Evolutionary conservation across 2,329 filamentous ascomycete species (phyloP), one percentile per base, ranked within the genome.

Genomic region (Fonsecaea nubica): DNA sequence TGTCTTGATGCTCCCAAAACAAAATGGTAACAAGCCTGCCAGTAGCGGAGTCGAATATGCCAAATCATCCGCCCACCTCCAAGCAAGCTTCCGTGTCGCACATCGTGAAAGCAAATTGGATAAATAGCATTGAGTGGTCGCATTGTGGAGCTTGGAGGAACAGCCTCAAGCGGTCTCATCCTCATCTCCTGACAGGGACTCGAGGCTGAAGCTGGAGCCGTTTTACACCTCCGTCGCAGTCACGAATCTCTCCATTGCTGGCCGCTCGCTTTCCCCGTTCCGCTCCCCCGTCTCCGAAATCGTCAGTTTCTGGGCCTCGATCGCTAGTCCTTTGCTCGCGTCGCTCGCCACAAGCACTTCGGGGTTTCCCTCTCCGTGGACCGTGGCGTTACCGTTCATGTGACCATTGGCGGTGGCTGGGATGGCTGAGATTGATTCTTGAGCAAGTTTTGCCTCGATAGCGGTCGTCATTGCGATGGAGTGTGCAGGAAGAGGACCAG

Each of bases 191-290:
- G 10, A 40, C 30, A 5, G 35, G 2, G 32, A 13, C 21, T 50
- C 45, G 45, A 50, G 21, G 0, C 15, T 10, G 18, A 30, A 6
- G 45, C 45, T 50, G 18, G 18, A 13, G 21, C 32, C 15, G 35
- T 45, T 18, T 63, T 52, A 68, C 13, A 68, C 52, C 55, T 71
- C 71, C 2, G 65, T 52, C 1, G 71, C 71, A n/a, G 72, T 72
- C 10, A 73, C 70, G 48, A 71, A 72, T 32, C 72, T 64, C 52
- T 73, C 70, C 18, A 70, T 69, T 5, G 45, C 52, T 7, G 72
- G 71, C 35, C 69, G 45, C 18, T 54, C 54, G 15, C 58, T 21
- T 18, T 60, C 58, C 15, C 33, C 33, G 3, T 59, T 57, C 3
- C 60, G 58, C 18, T 45, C 36, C 10, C 33, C 50, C 30, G 50